Conservation (phyloP, 2,329 filamentous ascomycete species). For the Polytolypa hystricis region DNA sequence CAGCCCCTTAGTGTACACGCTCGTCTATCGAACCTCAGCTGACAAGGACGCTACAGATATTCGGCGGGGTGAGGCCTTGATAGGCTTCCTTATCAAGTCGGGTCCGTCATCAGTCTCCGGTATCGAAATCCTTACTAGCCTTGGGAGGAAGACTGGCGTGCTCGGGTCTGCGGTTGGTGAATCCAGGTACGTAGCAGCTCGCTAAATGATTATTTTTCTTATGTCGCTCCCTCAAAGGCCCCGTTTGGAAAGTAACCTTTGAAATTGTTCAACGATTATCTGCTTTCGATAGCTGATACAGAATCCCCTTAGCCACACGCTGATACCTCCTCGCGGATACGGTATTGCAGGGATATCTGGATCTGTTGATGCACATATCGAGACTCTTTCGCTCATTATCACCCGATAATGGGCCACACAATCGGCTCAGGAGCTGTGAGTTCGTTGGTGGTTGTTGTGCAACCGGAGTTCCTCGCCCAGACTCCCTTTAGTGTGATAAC, state of each 20-base stretch:
- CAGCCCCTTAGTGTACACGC: too few species aligned
- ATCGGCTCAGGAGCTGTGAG: too few species aligned
- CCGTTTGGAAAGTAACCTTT: too few species aligned
- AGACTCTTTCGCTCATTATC: slow-evolving; percentile 75
- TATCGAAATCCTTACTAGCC: slow-evolving; percentile 77
- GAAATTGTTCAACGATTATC: too few species aligned
- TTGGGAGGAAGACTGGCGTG: slow-evolving; percentile 73
- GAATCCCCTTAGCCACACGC: slow-evolving; percentile 58
- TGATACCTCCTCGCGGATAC: slow-evolving; percentile 84
- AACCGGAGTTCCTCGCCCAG: too few species aligned
- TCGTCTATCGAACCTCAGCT: too few species aligned
- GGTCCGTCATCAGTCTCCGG: slow-evolving; percentile 80
- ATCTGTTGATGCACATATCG: slow-evolving; percentile 67
- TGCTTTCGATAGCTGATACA: too few species aligned
- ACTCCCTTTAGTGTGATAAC: too few species aligned
- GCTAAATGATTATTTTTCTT: too few species aligned
- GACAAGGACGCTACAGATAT: slow-evolving; percentile 60
- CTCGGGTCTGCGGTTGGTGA: slow-evolving; percentile 75
- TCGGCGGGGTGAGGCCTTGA: slow-evolving; percentile 71
- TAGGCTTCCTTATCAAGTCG: slow-evolving; percentile 73
- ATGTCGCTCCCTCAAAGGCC: too few species aligned
- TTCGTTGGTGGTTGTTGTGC: too few species aligned
- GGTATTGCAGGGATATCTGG: slow-evolving; percentile 80
- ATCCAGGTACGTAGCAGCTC: slow-evolving; percentile 58
- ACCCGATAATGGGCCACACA: slow-evolving; percentile 44